These are phyloP conservation scores for Tolypocladium endophyticum DNA, from an alignment of 2,329 filamentous ascomycete genomes.

Conservation along the genomic window DNA sequence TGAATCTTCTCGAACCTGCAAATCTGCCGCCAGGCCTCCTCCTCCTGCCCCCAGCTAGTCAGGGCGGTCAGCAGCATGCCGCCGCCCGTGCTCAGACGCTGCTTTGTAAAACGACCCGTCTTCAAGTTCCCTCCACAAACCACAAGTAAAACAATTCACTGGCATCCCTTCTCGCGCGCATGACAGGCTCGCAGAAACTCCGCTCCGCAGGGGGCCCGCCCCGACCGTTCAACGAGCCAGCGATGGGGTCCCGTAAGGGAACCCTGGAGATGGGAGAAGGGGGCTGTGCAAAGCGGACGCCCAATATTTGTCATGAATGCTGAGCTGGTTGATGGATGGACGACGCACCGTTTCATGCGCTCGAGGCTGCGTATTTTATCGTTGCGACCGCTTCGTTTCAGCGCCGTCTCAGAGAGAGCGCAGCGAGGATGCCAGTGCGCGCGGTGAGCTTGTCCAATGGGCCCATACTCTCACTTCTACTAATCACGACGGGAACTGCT, in stretches of 20 bases:
- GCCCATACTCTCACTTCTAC: no score
- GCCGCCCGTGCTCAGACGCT: not conserved
- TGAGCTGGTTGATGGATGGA: not conserved
- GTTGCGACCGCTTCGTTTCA: not conserved
- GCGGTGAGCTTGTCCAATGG: not conserved
- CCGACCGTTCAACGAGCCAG: not conserved
- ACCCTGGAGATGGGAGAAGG: not conserved
- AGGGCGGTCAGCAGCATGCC: not conserved
- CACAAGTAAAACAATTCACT: not conserved
- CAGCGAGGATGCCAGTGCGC: not conserved
- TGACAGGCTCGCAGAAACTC: not conserved
- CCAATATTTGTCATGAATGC: not conserved
- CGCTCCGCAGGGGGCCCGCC: not conserved
- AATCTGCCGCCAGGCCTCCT: not conserved
- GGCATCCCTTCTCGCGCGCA: not conserved
- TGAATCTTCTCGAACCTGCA: not conserved
- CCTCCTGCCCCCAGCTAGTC: not conserved
- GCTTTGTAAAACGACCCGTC: not conserved
- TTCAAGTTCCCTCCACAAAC: not conserved
- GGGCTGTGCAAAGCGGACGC: not conserved
- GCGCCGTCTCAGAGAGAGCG: slow-evolving; percentile 1
- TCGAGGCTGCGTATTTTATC: not conserved
- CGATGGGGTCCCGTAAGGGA: not conserved
- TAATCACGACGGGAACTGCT: not conserved
- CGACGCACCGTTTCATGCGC: not conserved